phyloP scores from a whole-genome alignment of 2,329 filamentous ascomycete genomes.

The Diaporthe citrichinensis region DNA sequence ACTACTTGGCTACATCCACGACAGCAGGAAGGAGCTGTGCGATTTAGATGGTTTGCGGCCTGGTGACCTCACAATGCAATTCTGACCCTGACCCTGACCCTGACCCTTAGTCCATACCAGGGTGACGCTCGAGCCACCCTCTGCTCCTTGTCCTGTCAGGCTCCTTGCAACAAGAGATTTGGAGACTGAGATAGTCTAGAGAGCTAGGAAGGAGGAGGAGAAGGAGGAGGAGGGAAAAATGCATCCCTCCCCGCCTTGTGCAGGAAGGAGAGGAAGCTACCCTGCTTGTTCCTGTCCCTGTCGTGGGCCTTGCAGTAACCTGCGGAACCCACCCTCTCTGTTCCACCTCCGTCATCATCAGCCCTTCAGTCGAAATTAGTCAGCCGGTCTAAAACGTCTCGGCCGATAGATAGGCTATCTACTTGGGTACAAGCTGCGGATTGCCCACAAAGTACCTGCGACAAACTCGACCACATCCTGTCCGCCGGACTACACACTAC shows the following conservation, averaged over 20 bases:
- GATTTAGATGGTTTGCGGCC: too few relatives aligned
- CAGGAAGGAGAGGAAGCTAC: neutral
- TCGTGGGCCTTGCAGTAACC: neutral
- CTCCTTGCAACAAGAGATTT: neutral
- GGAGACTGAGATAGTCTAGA: neutral
- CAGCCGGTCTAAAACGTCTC: neutral
- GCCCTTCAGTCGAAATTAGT: neutral
- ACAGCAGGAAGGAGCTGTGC: neutral
- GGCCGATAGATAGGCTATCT: slow-evolving; percentile 3
- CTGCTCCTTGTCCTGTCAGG: neutral
- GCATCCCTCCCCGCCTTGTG: neutral
- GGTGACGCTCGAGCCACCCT: neutral
- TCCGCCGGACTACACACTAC: neutral
- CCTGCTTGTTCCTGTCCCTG: neutral
- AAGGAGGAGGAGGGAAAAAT: neutral
- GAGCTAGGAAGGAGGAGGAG: neutral
- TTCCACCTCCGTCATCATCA: neutral
- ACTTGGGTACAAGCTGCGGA: neutral
- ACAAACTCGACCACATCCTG: slow-evolving; percentile 6
- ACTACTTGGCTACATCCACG: neutral
- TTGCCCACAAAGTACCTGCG: slow-evolving; percentile 26
- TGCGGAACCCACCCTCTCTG: neutral
- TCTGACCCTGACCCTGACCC: neutral
- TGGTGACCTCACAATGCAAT: neutral
- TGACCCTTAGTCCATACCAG: neutral